Base-by-base conservation (phyloP, 2,329 filamentous ascomycete genomes). In the Fusarium sp. region DNA sequence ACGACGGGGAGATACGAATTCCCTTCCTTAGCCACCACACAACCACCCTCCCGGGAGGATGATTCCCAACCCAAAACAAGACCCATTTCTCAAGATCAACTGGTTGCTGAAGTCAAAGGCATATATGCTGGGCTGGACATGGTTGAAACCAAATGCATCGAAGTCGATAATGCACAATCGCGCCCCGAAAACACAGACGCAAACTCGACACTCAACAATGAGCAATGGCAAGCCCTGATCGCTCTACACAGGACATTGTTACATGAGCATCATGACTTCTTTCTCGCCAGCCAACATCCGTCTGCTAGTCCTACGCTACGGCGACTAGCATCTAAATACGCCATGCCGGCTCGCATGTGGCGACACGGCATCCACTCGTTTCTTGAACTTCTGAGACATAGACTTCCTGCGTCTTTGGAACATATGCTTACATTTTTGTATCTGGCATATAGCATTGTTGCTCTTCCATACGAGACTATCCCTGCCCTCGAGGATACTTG, bases 321-420 rank as follows among this genome's bases (percentile, higher is more conserved):
- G 4, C 85, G 90, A 0, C 81, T 98, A 0, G 92, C 95, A 0
- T 87, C 88, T 0, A 96, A 96, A 70, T 98, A 98, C 75, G 91
- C 91, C 0, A 98, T 98, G 94, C 95, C 95, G 0, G 94, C 94
- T 0, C 86, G 95, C 0, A 96, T 98, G 93, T 98, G 96, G 96
- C 88, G 94, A 0, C 94, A 97, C 75, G 95, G 94, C 0, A 98
- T 98, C 5, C 94, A 97, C 78, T 92, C 91, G 0, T 96, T 96
- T 67, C 85, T 97, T 0, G 94, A 97, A 72, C 80, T 97, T 0
- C 81, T 97, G 0, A 87, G 94, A 0, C 91, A 94, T 72, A 89
- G 91, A 4, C 84, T 98, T 0, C 96, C 95, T 0, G 87, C 86
- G 0, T 95, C 93, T 1, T 83, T 94, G 1, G 95, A 98, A 59